Conservation (phyloP, 306 rosid species). For the Dalbergia oliveri region DNA sequence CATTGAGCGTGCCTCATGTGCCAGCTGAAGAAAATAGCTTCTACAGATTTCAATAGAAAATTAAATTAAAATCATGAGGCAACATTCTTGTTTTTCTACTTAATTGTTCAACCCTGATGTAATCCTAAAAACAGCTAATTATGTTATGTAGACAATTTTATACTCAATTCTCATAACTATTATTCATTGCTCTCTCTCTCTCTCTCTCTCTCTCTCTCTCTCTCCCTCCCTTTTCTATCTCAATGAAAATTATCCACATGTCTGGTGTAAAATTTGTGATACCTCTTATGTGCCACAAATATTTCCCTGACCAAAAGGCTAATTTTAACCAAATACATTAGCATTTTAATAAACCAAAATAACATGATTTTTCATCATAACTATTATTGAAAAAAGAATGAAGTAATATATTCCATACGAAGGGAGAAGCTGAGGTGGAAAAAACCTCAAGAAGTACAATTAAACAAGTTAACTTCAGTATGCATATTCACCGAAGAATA, state of each 20-base stretch:
- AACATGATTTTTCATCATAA: too few species aligned
- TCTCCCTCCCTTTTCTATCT: not conserved
- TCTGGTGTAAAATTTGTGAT: too few species aligned
- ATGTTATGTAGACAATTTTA: too few species aligned
- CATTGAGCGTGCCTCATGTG: not conserved
- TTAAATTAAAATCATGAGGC: not conserved
- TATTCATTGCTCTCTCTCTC: not conserved
- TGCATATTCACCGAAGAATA: not conserved
- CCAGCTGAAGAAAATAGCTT: too few species aligned
- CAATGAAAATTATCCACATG: not conserved
- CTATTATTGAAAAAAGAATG: too few species aligned
- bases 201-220: not conserved
- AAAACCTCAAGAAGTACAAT: not conserved
- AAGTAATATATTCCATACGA: too few species aligned
- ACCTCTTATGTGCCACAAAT: too few species aligned
- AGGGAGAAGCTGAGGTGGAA: too few species aligned
- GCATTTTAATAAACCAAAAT: too few species aligned
- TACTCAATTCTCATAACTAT: not conserved
- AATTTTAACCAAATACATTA: too few species aligned
- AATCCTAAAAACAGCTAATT: not conserved
- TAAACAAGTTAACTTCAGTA: constrained; percentile 9
- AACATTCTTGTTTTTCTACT: not conserved
- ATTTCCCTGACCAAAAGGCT: too few species aligned
- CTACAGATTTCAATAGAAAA: not conserved
- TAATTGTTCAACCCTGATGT: not conserved